These are phyloP conservation scores for Fusarium drepaniforme DNA, from an alignment of 2,329 filamentous ascomycete species.

Conservation along the genomic window DNA sequence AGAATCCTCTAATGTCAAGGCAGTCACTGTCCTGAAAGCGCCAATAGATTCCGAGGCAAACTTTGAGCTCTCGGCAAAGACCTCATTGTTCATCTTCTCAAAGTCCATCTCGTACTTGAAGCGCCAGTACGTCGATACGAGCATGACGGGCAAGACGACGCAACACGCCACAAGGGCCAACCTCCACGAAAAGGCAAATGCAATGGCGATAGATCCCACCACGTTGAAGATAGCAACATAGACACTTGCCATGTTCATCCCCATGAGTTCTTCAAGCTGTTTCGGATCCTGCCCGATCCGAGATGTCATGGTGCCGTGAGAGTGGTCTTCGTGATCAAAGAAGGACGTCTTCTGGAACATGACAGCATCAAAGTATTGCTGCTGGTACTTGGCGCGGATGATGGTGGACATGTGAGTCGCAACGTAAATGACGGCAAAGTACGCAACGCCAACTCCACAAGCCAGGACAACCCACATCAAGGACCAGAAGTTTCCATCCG, in stretches of 20 bases:
- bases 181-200: slow-evolving; percentile 83
- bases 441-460: slow-evolving; percentile 62
- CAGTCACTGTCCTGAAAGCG: slow-evolving; percentile 78
- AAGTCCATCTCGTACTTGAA: slow-evolving; percentile 74
- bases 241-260: slow-evolving; percentile 72
- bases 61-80: slow-evolving; percentile 79
- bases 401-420: slow-evolving; percentile 61
- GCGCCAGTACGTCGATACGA: slow-evolving; percentile 63
- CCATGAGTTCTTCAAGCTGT: slow-evolving; percentile 72
- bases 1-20: slow-evolving; percentile 76
- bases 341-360: slow-evolving; percentile 69
- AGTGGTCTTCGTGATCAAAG: slow-evolving; percentile 71
- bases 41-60: slow-evolving; percentile 81
- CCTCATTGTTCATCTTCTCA: slow-evolving; percentile 74
- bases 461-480: slow-evolving; percentile 75
- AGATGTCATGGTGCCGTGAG: slow-evolving; percentile 70
- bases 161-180: slow-evolving; percentile 76
- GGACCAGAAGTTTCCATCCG: slow-evolving; percentile 70
- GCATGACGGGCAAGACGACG: slow-evolving; percentile 66
- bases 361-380: slow-evolving; percentile 72
- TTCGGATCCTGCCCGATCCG: slow-evolving; percentile 68
- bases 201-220: slow-evolving; percentile 72
- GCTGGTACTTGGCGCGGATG: slow-evolving; percentile 66
- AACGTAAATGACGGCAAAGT: slow-evolving; percentile 56
- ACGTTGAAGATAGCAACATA: slow-evolving; percentile 75